Evolutionary conservation across 768 basidiomycete genomes (phyloP).

Genomic region (Cystoderma amianthinum): DNA sequence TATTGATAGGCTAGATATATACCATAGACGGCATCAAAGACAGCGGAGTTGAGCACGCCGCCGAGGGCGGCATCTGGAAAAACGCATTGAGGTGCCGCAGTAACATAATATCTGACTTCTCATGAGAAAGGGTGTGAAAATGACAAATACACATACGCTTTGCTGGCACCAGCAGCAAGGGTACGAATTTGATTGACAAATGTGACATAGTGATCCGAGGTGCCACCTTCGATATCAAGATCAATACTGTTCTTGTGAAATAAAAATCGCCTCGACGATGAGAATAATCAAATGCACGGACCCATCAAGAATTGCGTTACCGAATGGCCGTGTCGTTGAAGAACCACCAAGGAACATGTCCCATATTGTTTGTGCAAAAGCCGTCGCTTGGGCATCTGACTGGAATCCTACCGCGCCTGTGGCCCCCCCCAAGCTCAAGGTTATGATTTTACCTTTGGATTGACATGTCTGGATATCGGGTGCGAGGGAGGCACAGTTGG

Average conservation of each 20-base stretch:
- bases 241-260: slow-evolving; percentile 37
- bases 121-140: background rate
- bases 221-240: slow-evolving; percentile 71
- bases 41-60: slow-evolving; percentile 49
- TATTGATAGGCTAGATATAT: slow-evolving; percentile 6
- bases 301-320: slow-evolving; percentile 68
- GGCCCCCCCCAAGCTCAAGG: slow-evolving; percentile 54
- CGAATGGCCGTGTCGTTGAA: slow-evolving; percentile 61
- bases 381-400: slow-evolving; percentile 46
- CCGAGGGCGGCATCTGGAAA: slow-evolving; percentile 63
- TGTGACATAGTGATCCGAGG: slow-evolving; percentile 36
- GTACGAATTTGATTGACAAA: slow-evolving; percentile 53
- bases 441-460: slow-evolving; percentile 53
- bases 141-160: slow-evolving; percentile 29
- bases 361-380: slow-evolving; percentile 68
- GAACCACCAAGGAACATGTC: slow-evolving; percentile 57
- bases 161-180: slow-evolving; percentile 41
- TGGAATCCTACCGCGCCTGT: slow-evolving; percentile 56
- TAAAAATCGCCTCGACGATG: background rate
- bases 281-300: slow-evolving; percentile 14
- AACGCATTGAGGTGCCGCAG: slow-evolving; percentile 61
- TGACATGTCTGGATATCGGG: slow-evolving; percentile 61
- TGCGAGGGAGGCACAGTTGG: slow-evolving; percentile 56
- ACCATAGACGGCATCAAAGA: slow-evolving; percentile 69
- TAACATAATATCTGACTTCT: slow-evolving; percentile 49